These are phyloP conservation scores for Phytophthora pisi DNA, from an alignment of 352 stramenopile species.

Conservation along the genomic window DNA sequence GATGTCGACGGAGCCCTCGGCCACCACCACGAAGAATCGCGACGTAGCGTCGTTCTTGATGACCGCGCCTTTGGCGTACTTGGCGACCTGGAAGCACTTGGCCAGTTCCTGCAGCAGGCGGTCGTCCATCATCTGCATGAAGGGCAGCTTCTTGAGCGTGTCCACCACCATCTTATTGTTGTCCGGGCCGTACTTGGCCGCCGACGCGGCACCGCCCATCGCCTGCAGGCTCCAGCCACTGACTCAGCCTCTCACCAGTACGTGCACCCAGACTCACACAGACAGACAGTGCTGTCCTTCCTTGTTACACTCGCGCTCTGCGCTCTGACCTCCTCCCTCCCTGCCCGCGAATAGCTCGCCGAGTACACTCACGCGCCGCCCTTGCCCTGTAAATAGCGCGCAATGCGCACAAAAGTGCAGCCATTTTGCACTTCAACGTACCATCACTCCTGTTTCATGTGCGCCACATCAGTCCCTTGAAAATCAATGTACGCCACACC, in stretches of 20 bases:
- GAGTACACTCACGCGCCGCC: too few species aligned
- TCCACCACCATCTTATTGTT: slow-evolving; percentile 39
- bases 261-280: too few species aligned
- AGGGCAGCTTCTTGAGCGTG: too few species aligned
- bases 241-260: too few species aligned
- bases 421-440: slow-evolving; percentile 15
- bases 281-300: background rate
- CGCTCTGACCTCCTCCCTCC: background rate
- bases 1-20: slow-evolving; percentile 49
- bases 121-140: slow-evolving; percentile 68
- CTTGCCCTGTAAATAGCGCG: too few species aligned
- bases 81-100: slow-evolving; percentile 60
- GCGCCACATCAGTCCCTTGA: background rate
- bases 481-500: slow-evolving; percentile 4
- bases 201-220: slow-evolving; percentile 20
- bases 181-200: slow-evolving; percentile 24
- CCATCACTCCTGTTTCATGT: slow-evolving; percentile 2
- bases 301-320: background rate
- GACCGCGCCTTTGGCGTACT: slow-evolving; percentile 45
- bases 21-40: slow-evolving; percentile 64
- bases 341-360: too few species aligned
- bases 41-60: slow-evolving; percentile 51
- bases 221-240: background rate
- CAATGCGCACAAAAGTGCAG: too few species aligned
- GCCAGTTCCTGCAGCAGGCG: slow-evolving; percentile 56